Evolutionary conservation across 768 basidiomycete genomes (phyloP), one percentile per base, ranked within the genome.

Genomic region (Phanerochaete carnosa): DNA sequence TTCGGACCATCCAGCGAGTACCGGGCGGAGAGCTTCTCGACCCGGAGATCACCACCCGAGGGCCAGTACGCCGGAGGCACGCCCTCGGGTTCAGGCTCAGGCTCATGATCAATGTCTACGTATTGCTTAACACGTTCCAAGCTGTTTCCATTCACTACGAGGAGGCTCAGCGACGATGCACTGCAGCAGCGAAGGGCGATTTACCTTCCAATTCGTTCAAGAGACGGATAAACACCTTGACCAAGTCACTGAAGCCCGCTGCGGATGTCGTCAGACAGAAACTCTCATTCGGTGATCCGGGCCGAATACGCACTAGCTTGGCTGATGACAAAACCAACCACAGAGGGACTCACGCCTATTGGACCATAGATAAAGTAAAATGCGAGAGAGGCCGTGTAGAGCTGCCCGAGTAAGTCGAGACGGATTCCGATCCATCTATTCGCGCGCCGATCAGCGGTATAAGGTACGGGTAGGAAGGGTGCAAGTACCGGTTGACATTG

Each of bases 31-130:
- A 86, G 72, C 45, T 80, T 77, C 62, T 85, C 79, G 6, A 84
- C 79, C 5, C 68, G 62, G n/a, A 87, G 71, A 7, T 75, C 70
- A 1, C 85, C 86, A 25, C 79, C 81, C 0, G 84, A 74, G 1
- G 86, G 86, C 86, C 85, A 87, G 57, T 84, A 80, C 0, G 85
- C 85, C 5, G 85, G 83, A 0, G 85, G 85, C 22, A 75, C 67
- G 3, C 78, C 78, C 8, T 71, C 62, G 33, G 70, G 65, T 1
- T 71, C 72, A 2, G 75, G 64, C 55, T 72, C 69, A 0, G 76
- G 75, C 67, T 87, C 85, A 57, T 83, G 81, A 56, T 84, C 83
- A 45, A 84, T 81, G 23, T 73, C 70, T 32, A 85, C 66, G 65
- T 85, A 86, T 39, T 80, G 80, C 49, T 80, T 73, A 50, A 86